Base-by-base conservation (phyloP, 148 eudicot genomes). In the Camellia granthamiana region DNA sequence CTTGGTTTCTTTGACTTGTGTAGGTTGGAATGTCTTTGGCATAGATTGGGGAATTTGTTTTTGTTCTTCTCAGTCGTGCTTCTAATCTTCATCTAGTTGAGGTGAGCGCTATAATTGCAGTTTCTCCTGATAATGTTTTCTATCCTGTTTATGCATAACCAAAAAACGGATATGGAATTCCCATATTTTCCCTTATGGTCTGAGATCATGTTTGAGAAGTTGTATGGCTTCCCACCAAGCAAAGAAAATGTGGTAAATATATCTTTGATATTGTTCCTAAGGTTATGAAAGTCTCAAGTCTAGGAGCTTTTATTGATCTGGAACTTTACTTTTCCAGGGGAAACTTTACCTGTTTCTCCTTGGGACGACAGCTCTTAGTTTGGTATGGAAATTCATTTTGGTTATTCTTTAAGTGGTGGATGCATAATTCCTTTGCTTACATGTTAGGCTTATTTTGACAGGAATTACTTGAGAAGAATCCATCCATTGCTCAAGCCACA, bases 311-410 rank as follows among this genome's bases (percentile, higher is more conserved):
- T 47, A 60, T 52, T 42, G 42, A 49, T 43, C 44, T 62, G 10
- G 7, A 75, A 23, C 0, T 55, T 54, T 72, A 75, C 55, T 81
- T 15, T 63, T 86, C 64, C 90, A 94, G 98, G 98, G 93, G 21
- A 94, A 92, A 86, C 85, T 91, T 62, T 94, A 94, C 84, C 84
- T 91, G 52, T 83, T 94, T 81, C 87, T 94, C 80, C 94, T 94
- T 74, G 98, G 98, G 77, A 94, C 98, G 77, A 94, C 98, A 77
- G 98, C 98, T 79, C 97, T 94, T 52, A 94, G 98, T 80, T 84
- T 94, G 97, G 98, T 92, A 83, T 84, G 94, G 23, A 74, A 42
- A 61, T 51, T 59, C 43, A 21, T 0, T 71, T 8, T 74, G 21
- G 18, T 68, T 62, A 47, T 74, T 18, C 13, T 72, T 52, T 52